Percentiles rank a stretch among this genome's conserved stretches.
Evolutionary conservation across 345 rosid genomes (phyloP).

Genomic region (Murraya koenigii): DNA sequence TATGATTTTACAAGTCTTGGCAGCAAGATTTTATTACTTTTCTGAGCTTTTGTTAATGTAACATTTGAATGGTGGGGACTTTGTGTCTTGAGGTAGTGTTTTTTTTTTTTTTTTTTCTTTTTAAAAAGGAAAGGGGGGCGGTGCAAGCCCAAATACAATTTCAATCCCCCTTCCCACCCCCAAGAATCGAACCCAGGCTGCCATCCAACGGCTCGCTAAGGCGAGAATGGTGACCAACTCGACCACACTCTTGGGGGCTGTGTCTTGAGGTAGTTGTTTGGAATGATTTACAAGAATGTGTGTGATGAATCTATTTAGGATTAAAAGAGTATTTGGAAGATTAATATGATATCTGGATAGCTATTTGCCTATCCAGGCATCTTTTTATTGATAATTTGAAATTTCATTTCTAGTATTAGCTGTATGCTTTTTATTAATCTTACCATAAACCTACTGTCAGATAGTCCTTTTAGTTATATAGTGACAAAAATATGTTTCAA

Average conservation of each 20-base stretch:
- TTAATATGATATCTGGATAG: background rate
- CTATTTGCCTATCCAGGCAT: background rate
- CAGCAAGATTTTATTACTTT: background rate
- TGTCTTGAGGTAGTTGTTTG: background rate
- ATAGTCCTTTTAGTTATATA: background rate
- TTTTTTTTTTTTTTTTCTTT: no score
- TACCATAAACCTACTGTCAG: background rate
- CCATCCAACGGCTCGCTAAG: no score
- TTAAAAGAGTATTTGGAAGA: background rate
- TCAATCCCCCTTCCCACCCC: no score
- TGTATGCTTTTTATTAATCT: background rate
- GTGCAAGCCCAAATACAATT: no score
- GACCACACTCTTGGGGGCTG: no score
- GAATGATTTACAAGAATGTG: background rate
- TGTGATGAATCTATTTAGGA: background rate
- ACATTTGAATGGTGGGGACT: background rate
- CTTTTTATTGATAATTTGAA: constrained; percentile 2
- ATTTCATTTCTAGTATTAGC: background rate
- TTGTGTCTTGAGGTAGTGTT: background rate
- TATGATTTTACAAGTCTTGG: background rate
- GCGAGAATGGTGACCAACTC: no score
- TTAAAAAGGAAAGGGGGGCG: no score
- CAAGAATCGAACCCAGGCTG: no score
- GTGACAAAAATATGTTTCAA: background rate
- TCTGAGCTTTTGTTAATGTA: background rate